Conservation (phyloP, 805 yeast genomes). For the Yamadazyma phyllophila region DNA sequence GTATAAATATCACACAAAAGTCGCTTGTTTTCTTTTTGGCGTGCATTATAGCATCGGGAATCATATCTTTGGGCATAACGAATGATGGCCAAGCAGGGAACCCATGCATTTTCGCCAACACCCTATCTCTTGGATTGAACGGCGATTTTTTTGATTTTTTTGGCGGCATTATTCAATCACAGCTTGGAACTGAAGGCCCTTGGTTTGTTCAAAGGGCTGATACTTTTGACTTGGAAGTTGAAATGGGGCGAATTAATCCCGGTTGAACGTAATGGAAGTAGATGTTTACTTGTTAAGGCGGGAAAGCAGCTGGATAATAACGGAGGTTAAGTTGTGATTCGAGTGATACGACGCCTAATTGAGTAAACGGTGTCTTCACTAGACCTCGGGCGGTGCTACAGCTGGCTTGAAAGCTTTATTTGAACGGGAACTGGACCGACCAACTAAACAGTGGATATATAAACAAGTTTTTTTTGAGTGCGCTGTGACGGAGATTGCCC, state of each 20-base stretch:
- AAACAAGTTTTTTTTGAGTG: conserved; percentile 2
- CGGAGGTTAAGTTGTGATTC: too few relatives aligned
- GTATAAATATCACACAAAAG: conserved; percentile 44
- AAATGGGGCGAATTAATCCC: too few relatives aligned
- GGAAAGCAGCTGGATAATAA: too few relatives aligned
- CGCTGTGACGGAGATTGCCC: conserved; percentile 1
- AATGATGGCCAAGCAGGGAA: conserved; percentile 52
- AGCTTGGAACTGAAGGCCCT: too few relatives aligned
- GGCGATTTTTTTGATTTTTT: conserved; percentile 20
- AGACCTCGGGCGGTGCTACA: too few relatives aligned
- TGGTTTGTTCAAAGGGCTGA: too few relatives aligned
- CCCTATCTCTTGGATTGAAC: conserved; percentile 36
- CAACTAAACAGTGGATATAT: conserved; percentile 1
- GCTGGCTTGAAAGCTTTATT: too few relatives aligned
- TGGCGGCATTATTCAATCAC: conserved; percentile 30
- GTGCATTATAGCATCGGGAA: conserved; percentile 34
- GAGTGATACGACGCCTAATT: too few relatives aligned
- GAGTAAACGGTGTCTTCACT: too few relatives aligned
- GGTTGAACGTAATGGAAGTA: too few relatives aligned
- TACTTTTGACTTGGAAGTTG: not conserved
- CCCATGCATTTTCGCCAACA: conserved; percentile 44
- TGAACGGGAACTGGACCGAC: too few relatives aligned
- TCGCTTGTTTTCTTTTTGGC: conserved; percentile 37
- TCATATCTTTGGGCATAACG: conserved; percentile 39
- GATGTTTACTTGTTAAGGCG: too few relatives aligned